Conservation (phyloP, 2,329 filamentous ascomycete genomes). For the Cercospora berteroae region DNA sequence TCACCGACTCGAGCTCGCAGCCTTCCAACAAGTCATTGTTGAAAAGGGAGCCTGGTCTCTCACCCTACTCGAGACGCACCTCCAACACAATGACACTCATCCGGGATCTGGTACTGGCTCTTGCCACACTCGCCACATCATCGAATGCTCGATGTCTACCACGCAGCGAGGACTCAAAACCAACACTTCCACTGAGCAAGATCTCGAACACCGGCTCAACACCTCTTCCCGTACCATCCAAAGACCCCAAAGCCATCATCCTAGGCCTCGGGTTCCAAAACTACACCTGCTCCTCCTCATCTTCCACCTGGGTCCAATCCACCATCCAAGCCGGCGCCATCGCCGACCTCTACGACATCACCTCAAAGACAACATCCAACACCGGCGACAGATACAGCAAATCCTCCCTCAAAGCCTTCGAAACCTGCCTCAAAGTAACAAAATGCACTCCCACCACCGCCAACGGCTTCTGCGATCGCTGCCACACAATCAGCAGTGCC, state of each 20-base stretch:
- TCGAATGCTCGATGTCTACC: conserved; percentile 10
- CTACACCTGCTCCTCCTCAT: conserved; percentile 57
- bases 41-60: background rate
- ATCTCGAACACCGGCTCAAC: conserved; percentile 20
- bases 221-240: conserved; percentile 22
- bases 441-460: conserved; percentile 13
- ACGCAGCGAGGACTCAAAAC: conserved; percentile 1
- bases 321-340: conserved; percentile 43
- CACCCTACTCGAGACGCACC: background rate
- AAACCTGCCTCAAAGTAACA: conserved; percentile 23
- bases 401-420: conserved; percentile 21
- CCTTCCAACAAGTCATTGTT: background rate
- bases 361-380: conserved; percentile 39
- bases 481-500: conserved; percentile 33
- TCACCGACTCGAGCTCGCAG: background rate
- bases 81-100: conserved; percentile 18
- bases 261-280: conserved; percentile 67
- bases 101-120: conserved; percentile 14
- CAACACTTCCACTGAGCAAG: conserved; percentile 20
- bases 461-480: conserved; percentile 21
- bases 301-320: conserved; percentile 31
- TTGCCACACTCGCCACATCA: conserved; percentile 14
- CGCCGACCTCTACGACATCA: conserved; percentile 47
- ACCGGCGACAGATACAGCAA: conserved; percentile 22
- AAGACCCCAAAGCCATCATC: conserved; percentile 46